Percentiles rank a stretch among this genome's conserved stretches.
phyloP scores from a whole-genome alignment of 2,329 filamentous ascomycete genomes.

The Botrytis elliptica region DNA sequence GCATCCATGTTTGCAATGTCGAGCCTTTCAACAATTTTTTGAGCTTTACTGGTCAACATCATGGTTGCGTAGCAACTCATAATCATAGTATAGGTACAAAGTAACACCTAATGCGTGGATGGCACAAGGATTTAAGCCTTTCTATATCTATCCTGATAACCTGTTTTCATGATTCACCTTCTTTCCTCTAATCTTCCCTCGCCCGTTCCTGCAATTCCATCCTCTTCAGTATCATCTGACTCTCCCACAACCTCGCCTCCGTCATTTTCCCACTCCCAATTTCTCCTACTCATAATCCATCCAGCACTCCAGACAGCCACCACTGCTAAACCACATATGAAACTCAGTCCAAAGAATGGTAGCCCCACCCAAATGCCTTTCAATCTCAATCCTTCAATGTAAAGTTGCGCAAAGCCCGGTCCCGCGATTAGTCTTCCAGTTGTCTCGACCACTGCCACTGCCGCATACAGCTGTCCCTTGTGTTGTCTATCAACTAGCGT shows the following conservation, averaged over 20 bases:
- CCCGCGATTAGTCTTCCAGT: slow-evolving; percentile 29
- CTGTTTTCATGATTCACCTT: not conserved
- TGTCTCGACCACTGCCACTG: slow-evolving; percentile 33
- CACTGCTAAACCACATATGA: not conserved
- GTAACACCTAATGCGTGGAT: no score
- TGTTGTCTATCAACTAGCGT: slow-evolving; percentile 33
- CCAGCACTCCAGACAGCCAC: not conserved
- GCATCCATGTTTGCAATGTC: no score
- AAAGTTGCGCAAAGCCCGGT: slow-evolving; percentile 31
- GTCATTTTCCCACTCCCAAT: not conserved
- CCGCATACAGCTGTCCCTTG: slow-evolving; percentile 33
- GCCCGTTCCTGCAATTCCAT: no score
- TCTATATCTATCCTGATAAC: not conserved
- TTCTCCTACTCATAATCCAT: slow-evolving; percentile 1
- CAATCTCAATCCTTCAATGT: slow-evolving; percentile 30
- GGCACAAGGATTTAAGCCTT: no score
- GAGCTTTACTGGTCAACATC: no score
- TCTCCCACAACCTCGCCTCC: no score
- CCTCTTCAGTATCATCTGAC: not conserved
- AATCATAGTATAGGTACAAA: no score
- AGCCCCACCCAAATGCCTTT: slow-evolving; percentile 34
- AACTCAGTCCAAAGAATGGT: slow-evolving; percentile 28
- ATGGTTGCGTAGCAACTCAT: no score
- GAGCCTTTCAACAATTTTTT: no score
- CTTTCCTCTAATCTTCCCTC: no score